Base-by-base conservation (phyloP, 345 rosid genomes). In the Ceriops zippeliana region DNA sequence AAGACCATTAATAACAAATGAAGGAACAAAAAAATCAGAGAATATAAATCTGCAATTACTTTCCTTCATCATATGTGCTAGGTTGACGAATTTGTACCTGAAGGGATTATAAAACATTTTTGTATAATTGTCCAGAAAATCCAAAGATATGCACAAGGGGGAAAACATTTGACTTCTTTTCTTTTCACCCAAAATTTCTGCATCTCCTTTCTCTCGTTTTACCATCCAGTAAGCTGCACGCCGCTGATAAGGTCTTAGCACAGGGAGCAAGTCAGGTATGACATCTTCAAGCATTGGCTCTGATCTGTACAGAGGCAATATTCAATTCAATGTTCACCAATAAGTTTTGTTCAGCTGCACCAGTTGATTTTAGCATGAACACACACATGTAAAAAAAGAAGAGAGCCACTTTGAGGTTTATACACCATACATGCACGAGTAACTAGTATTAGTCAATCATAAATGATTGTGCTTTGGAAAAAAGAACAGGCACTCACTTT, bases 161-260 rank as follows among this genome's bases (percentile, higher is more conserved):
- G 91, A 93, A 79, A 75, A 76, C 69, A 79, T 76, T 59, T 75
- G 83, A 75, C 58, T 78, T 69, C 71, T 77, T 77, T 82, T 83
- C 69, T 56, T 76, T 52, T 70, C 75, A 61, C 51, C 77, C 67
- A 58, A 75, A 62, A 53, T 78, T 69, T 75, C 74, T 53, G 76
- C 81, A 75, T 74, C 80, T 67, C 92, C 87, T 82, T 83, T 89
- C 87, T 93, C 98, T 78, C 83, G 79, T 66, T 87, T 86, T 65
- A 91, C 87, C 98, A 93, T 93, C 98, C 98, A 93, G 71, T 83
- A 78, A 62, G 87, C 97, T 46, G 98, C 98, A 65, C 98, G 96
- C 9, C 88, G 89, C 74, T 91, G 98, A 81, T 93, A 93, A 51
- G 97, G 96, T 81, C 96, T 87, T 68, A 93, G 79, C 52, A 80